Base-by-base conservation (phyloP, 2,329 filamentous ascomycete genomes). In the Diplodia seriata region DNA sequence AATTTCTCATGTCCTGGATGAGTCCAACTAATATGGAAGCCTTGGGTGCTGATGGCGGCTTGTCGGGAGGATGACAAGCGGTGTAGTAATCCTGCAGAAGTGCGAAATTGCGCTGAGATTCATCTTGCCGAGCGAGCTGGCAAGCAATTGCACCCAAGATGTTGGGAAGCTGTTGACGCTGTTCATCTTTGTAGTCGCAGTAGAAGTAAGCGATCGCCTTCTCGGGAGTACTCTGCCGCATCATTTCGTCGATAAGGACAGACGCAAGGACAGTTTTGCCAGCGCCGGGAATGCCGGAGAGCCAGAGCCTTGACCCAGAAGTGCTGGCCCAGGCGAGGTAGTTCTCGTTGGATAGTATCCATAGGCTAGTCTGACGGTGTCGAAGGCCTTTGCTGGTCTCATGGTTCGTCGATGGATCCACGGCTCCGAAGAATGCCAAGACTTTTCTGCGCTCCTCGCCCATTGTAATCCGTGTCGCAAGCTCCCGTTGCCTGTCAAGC, bases 181-280 rank as follows among this genome's bases (percentile, higher is more conserved):
- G 56, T 2, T 57, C 4, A 29, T 74, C 68, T 47, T 74, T 75
- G 67, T 77, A 77, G 66, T 78, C 74, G 66, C 77, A 79, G 56
- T 76, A 78, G 69, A 75, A 79, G 64, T 67, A 70, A 2, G 67
- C 70, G 15, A 69, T 54, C 7, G 63, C 61, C 4, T 14, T n/a
- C 11, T 26, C n/a, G 7, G 49, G 31, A 11, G 2, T 43, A 15
- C 61, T 54, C 7, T 40, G 18, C 31, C 12, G 11, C 15, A 63
- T n/a, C 8, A 20, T 2, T 12, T 65, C 33, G 11, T 54, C 61
- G 3, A 65, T 43, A 1, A 54, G 3, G 9, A 33, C 31, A 1
- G 47, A 53, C 3, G 61, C 61, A n/a, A 65, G 23, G 8, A 65
- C 23, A 1, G 61, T 65, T 15, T 65, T 65, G 12, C 49, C 49